A percentile compares a stretch with the other conserved stretches of the same genome.
Conservation (phyloP, 2,329 filamentous ascomycete species). For the Pseudogymnoascus sp. region DNA sequence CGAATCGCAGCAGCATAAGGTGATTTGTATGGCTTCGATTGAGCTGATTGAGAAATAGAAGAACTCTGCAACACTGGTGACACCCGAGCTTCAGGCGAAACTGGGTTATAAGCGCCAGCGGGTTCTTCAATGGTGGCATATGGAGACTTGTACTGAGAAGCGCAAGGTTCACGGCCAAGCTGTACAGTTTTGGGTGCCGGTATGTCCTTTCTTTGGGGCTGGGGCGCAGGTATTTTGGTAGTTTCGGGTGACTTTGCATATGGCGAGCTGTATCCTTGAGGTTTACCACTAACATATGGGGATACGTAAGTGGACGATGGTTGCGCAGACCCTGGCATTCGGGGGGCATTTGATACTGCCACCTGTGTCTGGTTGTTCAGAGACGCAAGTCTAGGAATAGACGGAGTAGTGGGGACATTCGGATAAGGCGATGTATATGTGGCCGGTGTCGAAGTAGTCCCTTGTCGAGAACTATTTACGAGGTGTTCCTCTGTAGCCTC, state of each 20-base stretch:
- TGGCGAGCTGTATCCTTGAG: neutral
- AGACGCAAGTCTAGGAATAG: neutral
- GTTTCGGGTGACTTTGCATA: neutral
- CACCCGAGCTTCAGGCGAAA: neutral
- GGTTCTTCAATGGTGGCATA: neutral
- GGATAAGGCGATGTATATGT: neutral
- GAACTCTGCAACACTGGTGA: neutral
- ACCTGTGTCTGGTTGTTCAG: neutral
- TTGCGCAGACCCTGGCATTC: neutral
- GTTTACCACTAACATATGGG: slow-evolving; percentile 2
- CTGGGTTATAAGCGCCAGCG: neutral
- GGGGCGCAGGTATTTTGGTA: slow-evolving; percentile 2
- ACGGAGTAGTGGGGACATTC: neutral
- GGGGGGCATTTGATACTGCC: neutral
- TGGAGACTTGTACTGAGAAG: slow-evolving; percentile 10
- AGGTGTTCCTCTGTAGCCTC: neutral
- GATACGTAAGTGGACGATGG: neutral
- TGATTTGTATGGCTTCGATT: slow-evolving; percentile 9
- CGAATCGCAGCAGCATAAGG: slow-evolving; percentile 10
- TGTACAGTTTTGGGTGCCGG: neutral
- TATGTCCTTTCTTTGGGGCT: neutral
- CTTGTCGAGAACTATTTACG: neutral
- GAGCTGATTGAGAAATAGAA: neutral
- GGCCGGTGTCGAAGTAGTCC: neutral
- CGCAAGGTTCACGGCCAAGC: neutral